Conservation (phyloP, 129 eudicot genomes). For the Calendula officinalis region DNA sequence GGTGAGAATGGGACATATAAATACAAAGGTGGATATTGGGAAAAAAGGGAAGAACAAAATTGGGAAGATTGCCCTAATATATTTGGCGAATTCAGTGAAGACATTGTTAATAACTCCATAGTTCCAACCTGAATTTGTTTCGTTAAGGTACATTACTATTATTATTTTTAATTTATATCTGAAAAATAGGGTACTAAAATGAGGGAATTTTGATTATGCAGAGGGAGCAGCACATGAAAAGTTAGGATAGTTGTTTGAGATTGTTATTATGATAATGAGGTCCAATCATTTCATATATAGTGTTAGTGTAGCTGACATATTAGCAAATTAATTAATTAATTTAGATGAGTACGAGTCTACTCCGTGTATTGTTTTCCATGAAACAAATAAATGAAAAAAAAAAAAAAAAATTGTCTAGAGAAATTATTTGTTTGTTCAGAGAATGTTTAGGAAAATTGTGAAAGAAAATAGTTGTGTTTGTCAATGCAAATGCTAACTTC, state of each 20-base stretch:
- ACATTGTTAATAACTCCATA: constrained; percentile 34
- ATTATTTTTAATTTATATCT: neutral
- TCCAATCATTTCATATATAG: constrained; percentile 35
- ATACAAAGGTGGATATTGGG: constrained; percentile 82
- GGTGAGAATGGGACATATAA: constrained; percentile 59
- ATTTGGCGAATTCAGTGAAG: constrained; percentile 64
- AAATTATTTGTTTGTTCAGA: constrained; percentile 33
- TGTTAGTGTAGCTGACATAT: constrained; percentile 37
- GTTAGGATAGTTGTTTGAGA: constrained; percentile 36
- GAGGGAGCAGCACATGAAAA: constrained; percentile 21
- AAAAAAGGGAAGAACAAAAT: constrained; percentile 53
- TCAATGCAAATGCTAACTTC: constrained; percentile 21
- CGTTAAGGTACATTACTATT: constrained; percentile 26
- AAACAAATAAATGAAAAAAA: constrained; percentile 21
- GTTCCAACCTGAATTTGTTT: constrained; percentile 44
- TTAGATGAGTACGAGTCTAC: constrained; percentile 34
- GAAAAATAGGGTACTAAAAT: neutral
- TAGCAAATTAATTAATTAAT: constrained; percentile 33
- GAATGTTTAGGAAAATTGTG: constrained; percentile 26
- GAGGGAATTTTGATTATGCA: constrained; percentile 21
- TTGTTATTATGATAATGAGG: constrained; percentile 26
- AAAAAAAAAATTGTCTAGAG: constrained; percentile 25
- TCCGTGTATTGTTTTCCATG: constrained; percentile 35
- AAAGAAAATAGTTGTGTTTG: constrained; percentile 29
- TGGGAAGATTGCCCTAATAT: constrained; percentile 78